A percentile compares a stretch with the other conserved stretches of the same genome.
Conservation (phyloP, 2,329 filamentous ascomycete species). For the Trematosphaeria pertusa region DNA sequence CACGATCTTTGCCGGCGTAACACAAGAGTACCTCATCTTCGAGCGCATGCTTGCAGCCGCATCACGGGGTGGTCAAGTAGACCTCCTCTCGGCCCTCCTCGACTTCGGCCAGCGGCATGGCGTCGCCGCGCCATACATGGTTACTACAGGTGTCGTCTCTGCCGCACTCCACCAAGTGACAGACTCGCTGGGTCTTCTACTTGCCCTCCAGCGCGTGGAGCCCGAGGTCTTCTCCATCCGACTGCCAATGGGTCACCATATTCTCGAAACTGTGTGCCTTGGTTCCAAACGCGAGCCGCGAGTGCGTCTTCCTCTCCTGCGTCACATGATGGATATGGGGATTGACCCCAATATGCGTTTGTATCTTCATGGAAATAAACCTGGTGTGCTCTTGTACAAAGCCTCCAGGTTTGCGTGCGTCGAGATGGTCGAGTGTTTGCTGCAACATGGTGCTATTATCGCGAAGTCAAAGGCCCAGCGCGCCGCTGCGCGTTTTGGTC, state of each 20-base stretch:
- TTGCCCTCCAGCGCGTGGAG: neutral
- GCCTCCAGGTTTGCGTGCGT: neutral
- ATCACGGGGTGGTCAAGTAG: neutral
- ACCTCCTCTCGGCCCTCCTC: constrained; percentile 1
- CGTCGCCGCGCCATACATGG: constrained; percentile 1
- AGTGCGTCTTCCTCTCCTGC: constrained; percentile 1
- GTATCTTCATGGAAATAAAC: neutral
- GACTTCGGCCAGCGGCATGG: constrained; percentile 3
- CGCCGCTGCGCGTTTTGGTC: constrained; percentile 4
- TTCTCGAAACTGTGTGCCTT: neutral
- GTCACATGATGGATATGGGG: constrained; percentile 7
- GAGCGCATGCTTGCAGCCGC: constrained; percentile 9
- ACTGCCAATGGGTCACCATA: neutral
- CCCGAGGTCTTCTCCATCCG: constrained; percentile 3
- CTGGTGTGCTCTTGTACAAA: neutral
- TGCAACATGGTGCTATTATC: constrained; percentile 9
- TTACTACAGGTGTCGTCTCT: constrained; percentile 1
- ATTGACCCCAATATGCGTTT: constrained; percentile 1
- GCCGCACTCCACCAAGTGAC: neutral
- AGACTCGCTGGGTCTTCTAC: constrained; percentile 3
- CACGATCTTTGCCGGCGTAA: neutral
- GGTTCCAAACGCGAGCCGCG: neutral
- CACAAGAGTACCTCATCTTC: constrained; percentile 3
- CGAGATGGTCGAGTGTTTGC: constrained; percentile 11
- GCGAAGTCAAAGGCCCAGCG: constrained; percentile 1